These are phyloP conservation scores for Creolimax fragrantissima DNA, from an alignment of 78 protist species.

Conservation along the genomic window DNA sequence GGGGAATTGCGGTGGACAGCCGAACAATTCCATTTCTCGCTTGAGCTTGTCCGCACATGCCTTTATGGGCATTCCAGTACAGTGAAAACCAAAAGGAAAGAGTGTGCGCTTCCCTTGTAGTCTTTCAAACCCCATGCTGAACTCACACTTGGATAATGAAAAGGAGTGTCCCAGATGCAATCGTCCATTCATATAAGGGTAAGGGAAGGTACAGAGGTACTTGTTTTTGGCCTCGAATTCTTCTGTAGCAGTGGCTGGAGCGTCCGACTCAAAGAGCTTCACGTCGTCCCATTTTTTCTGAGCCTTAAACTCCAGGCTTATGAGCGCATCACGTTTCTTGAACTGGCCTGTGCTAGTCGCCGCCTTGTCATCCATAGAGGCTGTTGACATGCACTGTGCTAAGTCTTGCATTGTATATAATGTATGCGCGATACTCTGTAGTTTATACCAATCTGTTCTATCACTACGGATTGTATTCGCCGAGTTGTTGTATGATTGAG, in stretches of 20 bases:
- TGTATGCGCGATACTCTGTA: neutral
- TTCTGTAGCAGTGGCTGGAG: neutral
- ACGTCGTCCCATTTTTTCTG: slow-evolving; percentile 35
- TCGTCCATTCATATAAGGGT: slow-evolving; percentile 99
- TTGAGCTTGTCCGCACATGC: slow-evolving; percentile 78
- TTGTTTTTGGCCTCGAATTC: slow-evolving; percentile 33
- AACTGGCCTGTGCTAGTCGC: neutral
- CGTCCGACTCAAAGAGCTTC: slow-evolving; percentile 4
- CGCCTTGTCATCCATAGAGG: neutral
- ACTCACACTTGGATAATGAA: slow-evolving; percentile 96
- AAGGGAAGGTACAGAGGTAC: slow-evolving; percentile 88
- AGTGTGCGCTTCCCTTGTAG: slow-evolving; percentile 85
- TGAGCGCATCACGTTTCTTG: slow-evolving; percentile 23
- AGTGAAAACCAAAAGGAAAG: slow-evolving; percentile 98
- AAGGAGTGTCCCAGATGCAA: slow-evolving; percentile 99
- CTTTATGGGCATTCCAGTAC: slow-evolving; percentile 99
- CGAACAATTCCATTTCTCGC: slow-evolving; percentile 66
- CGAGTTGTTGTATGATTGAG: too few species aligned
- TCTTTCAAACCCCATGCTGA: slow-evolving; percentile 83
- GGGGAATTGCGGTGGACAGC: slow-evolving; percentile 82
- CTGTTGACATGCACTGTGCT: neutral
- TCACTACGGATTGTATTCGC: neutral
- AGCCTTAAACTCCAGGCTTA: slow-evolving; percentile 7
- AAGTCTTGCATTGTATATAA: neutral
- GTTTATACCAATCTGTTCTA: neutral